These are phyloP conservation scores for Vigna hirtella DNA, from an alignment of 306 rosid genomes.

Conservation along the genomic window DNA sequence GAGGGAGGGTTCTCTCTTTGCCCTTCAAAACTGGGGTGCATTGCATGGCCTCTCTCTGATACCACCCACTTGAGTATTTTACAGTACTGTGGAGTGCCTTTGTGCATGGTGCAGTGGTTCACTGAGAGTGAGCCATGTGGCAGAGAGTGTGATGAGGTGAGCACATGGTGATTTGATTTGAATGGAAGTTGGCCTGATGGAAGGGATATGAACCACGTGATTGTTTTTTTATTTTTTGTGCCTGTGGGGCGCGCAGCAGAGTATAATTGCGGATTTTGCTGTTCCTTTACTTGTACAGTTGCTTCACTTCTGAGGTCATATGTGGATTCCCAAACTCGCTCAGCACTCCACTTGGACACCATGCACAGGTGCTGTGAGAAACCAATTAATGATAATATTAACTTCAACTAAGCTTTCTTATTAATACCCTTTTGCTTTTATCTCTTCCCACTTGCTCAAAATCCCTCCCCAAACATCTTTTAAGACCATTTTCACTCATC, in stretches of 20 bases:
- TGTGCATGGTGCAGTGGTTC: neutral
- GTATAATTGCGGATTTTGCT: constrained; percentile 2
- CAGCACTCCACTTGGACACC: constrained; percentile 47
- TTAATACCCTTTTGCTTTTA: neutral
- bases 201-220: neutral
- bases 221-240: neutral
- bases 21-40: constrained; percentile 37
- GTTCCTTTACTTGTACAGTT: constrained; percentile 6
- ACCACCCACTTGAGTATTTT: neutral
- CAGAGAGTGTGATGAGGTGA: neutral
- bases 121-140: neutral
- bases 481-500: neutral
- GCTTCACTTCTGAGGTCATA: constrained; percentile 33
- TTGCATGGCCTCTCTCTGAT: constrained; percentile 17
- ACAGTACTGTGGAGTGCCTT: neutral
- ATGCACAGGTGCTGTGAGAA: constrained; percentile 47
- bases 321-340: constrained; percentile 44
- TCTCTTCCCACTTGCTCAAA: neutral
- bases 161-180: neutral
- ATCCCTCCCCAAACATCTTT: neutral
- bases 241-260: constrained; percentile 29
- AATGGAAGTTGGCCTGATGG: neutral
- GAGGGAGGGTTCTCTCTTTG: constrained; percentile 3
- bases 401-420: neutral
- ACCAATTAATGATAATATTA: constrained; percentile 18